A percentile compares a stretch with the other conserved stretches of the same genome.
Conservation (phyloP, 352 stramenopile genomes). For the Elongisporangium undulatum region DNA sequence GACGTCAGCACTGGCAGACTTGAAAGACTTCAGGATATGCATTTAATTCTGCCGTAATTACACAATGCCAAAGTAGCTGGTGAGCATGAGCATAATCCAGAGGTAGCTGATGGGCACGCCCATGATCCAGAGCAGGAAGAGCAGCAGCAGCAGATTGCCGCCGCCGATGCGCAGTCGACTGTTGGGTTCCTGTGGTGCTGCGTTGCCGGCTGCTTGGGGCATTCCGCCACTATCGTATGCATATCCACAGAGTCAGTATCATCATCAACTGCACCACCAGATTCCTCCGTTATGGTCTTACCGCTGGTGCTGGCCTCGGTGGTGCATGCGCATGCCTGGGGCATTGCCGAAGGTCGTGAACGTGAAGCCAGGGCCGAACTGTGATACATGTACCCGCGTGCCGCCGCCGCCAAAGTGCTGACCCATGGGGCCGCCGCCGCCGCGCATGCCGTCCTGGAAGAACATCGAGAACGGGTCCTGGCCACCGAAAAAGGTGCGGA, state of each 20-base stretch:
- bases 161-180: slow-evolving; percentile 55
- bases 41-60: slow-evolving; percentile 13
- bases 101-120: slow-evolving; percentile 75
- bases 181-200: slow-evolving; percentile 25
- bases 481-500: slow-evolving; percentile 76
- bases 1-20: neutral
- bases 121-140: slow-evolving; percentile 80
- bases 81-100: slow-evolving; percentile 75
- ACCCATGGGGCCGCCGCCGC: slow-evolving; percentile 26
- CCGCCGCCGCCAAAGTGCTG: slow-evolving; percentile 36
- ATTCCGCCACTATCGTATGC: slow-evolving; percentile 14
- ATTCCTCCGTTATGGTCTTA: slow-evolving; percentile 9
- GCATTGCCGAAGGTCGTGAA: slow-evolving; percentile 71
- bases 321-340: slow-evolving; percentile 43
- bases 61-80: slow-evolving; percentile 68
- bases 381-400: slow-evolving; percentile 67
- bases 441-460: slow-evolving; percentile 68
- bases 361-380: slow-evolving; percentile 75
- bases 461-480: slow-evolving; percentile 85
- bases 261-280: neutral
- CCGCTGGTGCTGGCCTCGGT: slow-evolving; percentile 45
- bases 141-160: slow-evolving; percentile 68
- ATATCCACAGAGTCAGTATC: neutral
- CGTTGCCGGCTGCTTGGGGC: slow-evolving; percentile 11
- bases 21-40: neutral